Evolutionary conservation across 306 rosid species (phyloP).

Genomic region (Dalbergia cochinchinensis): DNA sequence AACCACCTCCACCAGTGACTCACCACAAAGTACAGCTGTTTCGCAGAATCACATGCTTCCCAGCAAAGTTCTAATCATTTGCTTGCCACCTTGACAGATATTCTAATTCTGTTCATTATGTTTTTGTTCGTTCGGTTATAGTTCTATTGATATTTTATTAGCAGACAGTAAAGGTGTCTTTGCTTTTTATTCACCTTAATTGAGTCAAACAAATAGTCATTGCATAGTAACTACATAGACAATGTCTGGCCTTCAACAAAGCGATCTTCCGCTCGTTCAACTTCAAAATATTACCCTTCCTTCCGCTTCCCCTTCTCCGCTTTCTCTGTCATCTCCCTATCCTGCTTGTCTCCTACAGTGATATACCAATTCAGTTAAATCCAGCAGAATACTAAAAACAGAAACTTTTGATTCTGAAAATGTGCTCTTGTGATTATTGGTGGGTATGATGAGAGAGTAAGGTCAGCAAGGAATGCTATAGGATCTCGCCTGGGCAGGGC

Average conservation of each 20-base stretch:
- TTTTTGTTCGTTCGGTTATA: neutral
- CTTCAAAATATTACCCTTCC: neutral
- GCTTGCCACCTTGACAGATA: neutral
- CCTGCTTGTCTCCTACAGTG: neutral
- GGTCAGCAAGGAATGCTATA: constrained; percentile 7
- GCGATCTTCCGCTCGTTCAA: neutral
- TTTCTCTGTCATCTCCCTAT: neutral
- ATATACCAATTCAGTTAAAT: neutral
- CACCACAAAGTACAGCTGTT: neutral
- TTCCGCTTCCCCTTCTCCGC: neutral
- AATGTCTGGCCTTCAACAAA: no score
- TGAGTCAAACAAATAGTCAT: no score
- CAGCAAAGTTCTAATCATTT: neutral
- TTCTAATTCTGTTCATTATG: neutral
- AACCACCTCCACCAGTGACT: neutral
- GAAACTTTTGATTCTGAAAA: constrained; percentile 8
- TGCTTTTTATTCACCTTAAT: neutral
- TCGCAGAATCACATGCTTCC: neutral
- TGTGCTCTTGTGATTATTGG: neutral
- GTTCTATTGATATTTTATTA: neutral
- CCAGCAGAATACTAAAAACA: neutral
- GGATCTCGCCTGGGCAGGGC: constrained; percentile 6
- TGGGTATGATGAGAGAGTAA: constrained; percentile 7
- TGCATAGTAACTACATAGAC: no score
- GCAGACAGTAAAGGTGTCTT: neutral